phyloP scores from a whole-genome alignment of 345 rosid species.

The Trapa incisa region DNA sequence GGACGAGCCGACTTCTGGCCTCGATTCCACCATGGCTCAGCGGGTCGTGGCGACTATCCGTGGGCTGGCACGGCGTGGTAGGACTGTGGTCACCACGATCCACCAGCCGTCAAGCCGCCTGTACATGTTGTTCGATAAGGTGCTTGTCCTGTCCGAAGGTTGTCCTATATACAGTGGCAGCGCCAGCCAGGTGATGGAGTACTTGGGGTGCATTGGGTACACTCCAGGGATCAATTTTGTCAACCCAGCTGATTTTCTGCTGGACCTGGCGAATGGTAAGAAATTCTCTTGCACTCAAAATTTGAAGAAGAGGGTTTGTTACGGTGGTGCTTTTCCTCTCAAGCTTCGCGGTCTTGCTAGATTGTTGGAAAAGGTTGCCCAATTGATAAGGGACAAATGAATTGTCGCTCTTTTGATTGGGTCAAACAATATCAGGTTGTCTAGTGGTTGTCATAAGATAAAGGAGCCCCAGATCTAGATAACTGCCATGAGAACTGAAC shows the following conservation, averaged over 20 bases:
- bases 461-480: too few relatives aligned
- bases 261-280: slow-evolving; percentile 88
- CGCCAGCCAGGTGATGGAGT: slow-evolving; percentile 57
- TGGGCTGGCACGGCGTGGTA: slow-evolving; percentile 56
- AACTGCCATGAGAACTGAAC: too few relatives aligned
- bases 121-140: slow-evolving; percentile 75
- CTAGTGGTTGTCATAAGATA: too few relatives aligned
- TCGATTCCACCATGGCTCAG: slow-evolving; percentile 81
- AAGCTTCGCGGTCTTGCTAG: too few relatives aligned
- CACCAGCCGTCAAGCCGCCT: slow-evolving; percentile 87
- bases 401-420: neutral
- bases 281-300: neutral
- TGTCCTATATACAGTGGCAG: slow-evolving; percentile 55
- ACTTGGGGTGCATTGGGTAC: slow-evolving; percentile 54
- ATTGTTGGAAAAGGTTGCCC: too few relatives aligned
- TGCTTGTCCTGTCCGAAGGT: slow-evolving; percentile 69
- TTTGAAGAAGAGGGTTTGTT: too few relatives aligned
- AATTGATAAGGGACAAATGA: too few relatives aligned
- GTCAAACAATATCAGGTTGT: neutral
- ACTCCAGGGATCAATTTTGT: slow-evolving; percentile 46
- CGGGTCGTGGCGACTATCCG: slow-evolving; percentile 49
- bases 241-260: slow-evolving; percentile 86
- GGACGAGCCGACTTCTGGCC: slow-evolving; percentile 90
- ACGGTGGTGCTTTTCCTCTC: too few relatives aligned
- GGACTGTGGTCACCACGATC: slow-evolving; percentile 70